Base-by-base conservation (phyloP, 805 yeast genomes). In the Komagataella kurtzmanii region DNA sequence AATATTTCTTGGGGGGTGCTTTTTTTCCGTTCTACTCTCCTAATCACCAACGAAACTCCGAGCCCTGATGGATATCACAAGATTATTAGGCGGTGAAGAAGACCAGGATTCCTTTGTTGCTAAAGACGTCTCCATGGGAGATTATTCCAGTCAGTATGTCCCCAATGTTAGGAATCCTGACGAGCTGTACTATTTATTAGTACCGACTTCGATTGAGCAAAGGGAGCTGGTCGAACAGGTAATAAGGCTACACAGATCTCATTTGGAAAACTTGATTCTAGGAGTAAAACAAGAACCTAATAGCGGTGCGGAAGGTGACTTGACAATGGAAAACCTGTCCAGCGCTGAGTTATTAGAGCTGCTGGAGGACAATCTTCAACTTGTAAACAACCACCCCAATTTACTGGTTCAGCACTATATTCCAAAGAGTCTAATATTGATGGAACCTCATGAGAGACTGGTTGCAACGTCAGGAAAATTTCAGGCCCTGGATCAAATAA, bases 371-470 rank as follows among this genome's bases (percentile, higher is more conserved):
- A 80, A 76, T 56, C 60, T 82, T 3, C 59, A 69, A 44, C 72
- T 74, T n/a, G 65, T 81, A 0, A 68, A 76, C 3, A 80, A 76
- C 57, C 90, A 86, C 63, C 88, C 91, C 2, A 79, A 83, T 46
- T 65, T 86, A 45, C 62, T 86, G 46, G 90, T 85, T 30, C 86
- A 84, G 56, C 93, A 86, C 63, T 86, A 79, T 58, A 80, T 85
- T 62, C 89, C 93, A 6, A 79, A 80, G 56, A 83, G 81, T 52
- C 66, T 85, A 55, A 61, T 86, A 14, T 66, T 83, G 44, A 77
- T 80, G 81, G 86, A 83, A 56, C 71, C 85, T 1, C 83, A 77
- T 53, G 80, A 77, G 51, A 63, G 75, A 48, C 65, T 84, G 49
- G 65, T 72, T 46, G 64, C 65, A 46, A 69, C 81, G 7, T 77